These are phyloP conservation scores for Periconia digitata DNA, from an alignment of 2,329 filamentous ascomycete genomes.

Conservation along the genomic window DNA sequence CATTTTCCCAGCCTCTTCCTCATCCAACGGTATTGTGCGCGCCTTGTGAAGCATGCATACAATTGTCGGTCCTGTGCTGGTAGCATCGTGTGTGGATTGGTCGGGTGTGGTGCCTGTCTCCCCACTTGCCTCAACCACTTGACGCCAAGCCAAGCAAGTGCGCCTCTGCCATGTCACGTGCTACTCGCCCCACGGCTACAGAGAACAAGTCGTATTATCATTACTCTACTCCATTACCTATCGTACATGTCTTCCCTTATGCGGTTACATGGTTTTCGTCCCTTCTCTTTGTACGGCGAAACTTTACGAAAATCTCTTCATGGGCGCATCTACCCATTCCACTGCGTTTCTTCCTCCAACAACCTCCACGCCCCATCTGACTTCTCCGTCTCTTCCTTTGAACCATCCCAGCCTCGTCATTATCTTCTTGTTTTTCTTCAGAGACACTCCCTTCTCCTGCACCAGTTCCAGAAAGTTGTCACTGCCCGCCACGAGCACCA, in stretches of 20 bases:
- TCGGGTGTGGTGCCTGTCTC: no score
- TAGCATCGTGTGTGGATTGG: no score
- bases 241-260: neutral
- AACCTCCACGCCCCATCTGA: conserved; percentile 26
- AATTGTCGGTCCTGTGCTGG: no score
- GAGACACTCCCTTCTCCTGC: conserved; percentile 11
- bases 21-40: neutral
- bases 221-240: no score
- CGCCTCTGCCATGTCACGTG: no score
- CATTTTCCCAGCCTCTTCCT: neutral
- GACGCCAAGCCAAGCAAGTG: no score
- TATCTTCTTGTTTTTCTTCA: conserved; percentile 14
- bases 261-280: neutral
- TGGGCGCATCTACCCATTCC: conserved; percentile 16
- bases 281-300: neutral
- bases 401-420: conserved; percentile 25
- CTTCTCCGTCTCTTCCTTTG: conserved; percentile 16
- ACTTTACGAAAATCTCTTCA: neutral
- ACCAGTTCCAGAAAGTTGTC: conserved; percentile 23
- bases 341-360: conserved; percentile 19
- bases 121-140: no score
- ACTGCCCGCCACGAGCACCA: conserved; percentile 25
- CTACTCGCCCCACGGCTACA: no score
- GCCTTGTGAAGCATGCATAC: neutral
- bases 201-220: no score